These are phyloP conservation scores for Rhododendron simsii DNA, from an alignment of 148 eudicot genomes.

Conservation along the genomic window DNA sequence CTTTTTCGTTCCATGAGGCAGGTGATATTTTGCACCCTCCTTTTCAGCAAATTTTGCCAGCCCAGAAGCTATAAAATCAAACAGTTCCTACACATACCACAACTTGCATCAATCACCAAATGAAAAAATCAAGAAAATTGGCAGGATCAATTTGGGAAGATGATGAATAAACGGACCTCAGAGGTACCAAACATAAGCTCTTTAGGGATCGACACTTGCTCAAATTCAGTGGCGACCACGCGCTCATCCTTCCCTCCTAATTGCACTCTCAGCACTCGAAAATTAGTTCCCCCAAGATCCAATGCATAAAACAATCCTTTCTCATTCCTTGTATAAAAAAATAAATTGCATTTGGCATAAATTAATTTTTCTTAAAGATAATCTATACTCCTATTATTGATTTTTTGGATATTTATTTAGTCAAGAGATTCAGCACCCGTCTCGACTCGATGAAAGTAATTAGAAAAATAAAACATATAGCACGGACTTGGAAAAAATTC, in stretches of 20 bases:
- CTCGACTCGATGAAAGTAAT: neutral
- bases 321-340: slow-evolving; percentile 49
- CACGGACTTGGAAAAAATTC: neutral
- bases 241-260: slow-evolving; percentile 65
- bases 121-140: neutral
- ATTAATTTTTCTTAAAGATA: neutral
- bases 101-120: neutral
- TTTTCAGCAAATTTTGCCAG: slow-evolving; percentile 51
- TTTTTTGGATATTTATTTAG: neutral
- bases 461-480: neutral
- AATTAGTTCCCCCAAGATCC: slow-evolving; percentile 88
- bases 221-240: slow-evolving; percentile 53
- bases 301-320: slow-evolving; percentile 71
- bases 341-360: neutral
- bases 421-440: neutral
- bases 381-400: neutral
- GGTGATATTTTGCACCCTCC: slow-evolving; percentile 44
- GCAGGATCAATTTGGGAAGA: neutral
- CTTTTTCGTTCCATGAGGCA: slow-evolving; percentile 43
- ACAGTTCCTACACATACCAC: slow-evolving; percentile 46
- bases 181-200: slow-evolving; percentile 69
- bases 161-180: slow-evolving; percentile 35
- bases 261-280: slow-evolving; percentile 70
- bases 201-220: slow-evolving; percentile 65
- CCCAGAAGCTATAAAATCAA: slow-evolving; percentile 68